Conservation (phyloP, 805 yeast species). For the Wickerhamomyces strasburgensis region DNA sequence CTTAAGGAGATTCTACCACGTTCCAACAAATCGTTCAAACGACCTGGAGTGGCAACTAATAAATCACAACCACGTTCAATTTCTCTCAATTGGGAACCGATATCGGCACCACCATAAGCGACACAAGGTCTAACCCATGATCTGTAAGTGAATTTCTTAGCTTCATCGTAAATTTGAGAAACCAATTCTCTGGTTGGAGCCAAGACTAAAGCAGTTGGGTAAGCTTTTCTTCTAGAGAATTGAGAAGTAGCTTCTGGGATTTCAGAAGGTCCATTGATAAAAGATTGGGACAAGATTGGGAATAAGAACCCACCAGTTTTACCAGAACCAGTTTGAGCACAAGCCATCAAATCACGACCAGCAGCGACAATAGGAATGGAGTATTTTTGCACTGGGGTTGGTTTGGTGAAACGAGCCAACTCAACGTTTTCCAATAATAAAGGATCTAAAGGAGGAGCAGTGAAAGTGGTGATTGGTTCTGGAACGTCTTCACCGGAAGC, state of each 20-base stretch:
- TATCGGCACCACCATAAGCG: slow-evolving; percentile 98
- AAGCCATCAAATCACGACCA: slow-evolving; percentile 92
- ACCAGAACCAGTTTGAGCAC: slow-evolving; percentile 99
- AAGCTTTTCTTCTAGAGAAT: slow-evolving; percentile 70
- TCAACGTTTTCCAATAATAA: slow-evolving; percentile 82
- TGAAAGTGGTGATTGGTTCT: slow-evolving; percentile 83
- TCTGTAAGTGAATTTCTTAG: slow-evolving; percentile 92
- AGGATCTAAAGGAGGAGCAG: slow-evolving; percentile 86
- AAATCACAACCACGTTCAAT: slow-evolving; percentile 93
- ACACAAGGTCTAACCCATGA: slow-evolving; percentile 98
- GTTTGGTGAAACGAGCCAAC: slow-evolving; percentile 86
- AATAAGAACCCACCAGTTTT: slow-evolving; percentile 99
- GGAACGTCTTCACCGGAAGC: slow-evolving; percentile 95
- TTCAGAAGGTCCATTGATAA: slow-evolving; percentile 78
- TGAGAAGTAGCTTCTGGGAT: slow-evolving; percentile 39
- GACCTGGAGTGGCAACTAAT: slow-evolving; percentile 98
- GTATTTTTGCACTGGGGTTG: slow-evolving; percentile 95
- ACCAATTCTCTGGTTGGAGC: slow-evolving; percentile 99
- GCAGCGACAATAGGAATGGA: slow-evolving; percentile 87
- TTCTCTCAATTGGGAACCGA: slow-evolving; percentile 79
- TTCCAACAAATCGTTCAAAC: slow-evolving; percentile 96
- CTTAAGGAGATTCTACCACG: slow-evolving; percentile 89
- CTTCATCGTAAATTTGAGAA: slow-evolving; percentile 93
- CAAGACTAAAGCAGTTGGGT: slow-evolving; percentile 90
- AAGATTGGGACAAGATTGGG: slow-evolving; percentile 93